A percentile compares a stretch with the other conserved stretches of the same genome.
These are phyloP conservation scores for Ophioceras dolichostomum DNA, from an alignment of 2,329 filamentous ascomycete species.

Conservation along the genomic window DNA sequence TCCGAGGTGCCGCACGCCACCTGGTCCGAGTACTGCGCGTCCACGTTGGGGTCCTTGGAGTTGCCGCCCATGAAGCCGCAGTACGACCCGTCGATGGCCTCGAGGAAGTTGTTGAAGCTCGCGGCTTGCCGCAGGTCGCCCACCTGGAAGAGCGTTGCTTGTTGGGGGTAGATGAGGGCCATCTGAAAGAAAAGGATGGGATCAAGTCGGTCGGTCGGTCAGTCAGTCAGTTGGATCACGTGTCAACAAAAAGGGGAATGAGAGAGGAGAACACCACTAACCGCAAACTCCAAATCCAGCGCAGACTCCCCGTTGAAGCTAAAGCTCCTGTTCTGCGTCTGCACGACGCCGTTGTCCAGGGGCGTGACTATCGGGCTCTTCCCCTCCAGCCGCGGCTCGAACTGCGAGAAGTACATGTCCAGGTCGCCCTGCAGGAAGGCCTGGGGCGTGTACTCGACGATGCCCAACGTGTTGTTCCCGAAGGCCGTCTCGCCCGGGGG, in stretches of 20 bases:
- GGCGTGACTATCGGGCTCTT: conserved; percentile 21
- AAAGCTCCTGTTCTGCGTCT: conserved; percentile 21
- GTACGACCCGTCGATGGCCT: conserved; percentile 32
- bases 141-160: conserved; percentile 35
- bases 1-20: conserved; percentile 29
- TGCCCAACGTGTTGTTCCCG: conserved; percentile 35
- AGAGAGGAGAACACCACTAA: too few relatives aligned
- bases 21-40: conserved; percentile 21
- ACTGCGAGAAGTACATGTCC: conserved; percentile 33
- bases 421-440: conserved; percentile 38
- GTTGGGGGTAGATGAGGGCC: conserved; percentile 36
- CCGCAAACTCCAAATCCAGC: conserved; percentile 25
- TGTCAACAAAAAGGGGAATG: too few relatives aligned
- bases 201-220: too few relatives aligned
- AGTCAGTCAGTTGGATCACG: too few relatives aligned
- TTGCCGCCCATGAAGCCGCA: conserved; percentile 27
- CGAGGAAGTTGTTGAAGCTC: conserved; percentile 17
- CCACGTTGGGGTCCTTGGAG: conserved; percentile 20
- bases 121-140: conserved; percentile 20
- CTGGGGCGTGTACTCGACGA: conserved; percentile 42
- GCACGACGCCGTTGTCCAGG: conserved; percentile 21
- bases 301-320: conserved; percentile 23
- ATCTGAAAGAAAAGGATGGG: too few relatives aligned
- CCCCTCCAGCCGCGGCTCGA: conserved; percentile 25
- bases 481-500: conserved; percentile 21